phyloP scores from a whole-genome alignment of 441 rosid genomes.

The Corymbia calophylla region DNA sequence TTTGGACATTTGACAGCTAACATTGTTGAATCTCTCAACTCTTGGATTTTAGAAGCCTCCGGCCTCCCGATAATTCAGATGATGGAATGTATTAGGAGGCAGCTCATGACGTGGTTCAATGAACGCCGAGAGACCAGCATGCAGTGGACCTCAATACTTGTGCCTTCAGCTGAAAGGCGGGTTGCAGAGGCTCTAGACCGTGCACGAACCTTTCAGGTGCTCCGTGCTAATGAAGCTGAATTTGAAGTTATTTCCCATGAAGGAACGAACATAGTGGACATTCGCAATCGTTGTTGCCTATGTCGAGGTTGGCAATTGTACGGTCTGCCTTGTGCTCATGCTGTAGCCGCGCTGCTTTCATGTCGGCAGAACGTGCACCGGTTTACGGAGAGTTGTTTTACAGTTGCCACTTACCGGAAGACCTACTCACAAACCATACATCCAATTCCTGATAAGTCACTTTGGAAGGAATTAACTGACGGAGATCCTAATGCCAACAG shows the following conservation, averaged over 20 bases:
- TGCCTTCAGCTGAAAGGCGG: slow-evolving; percentile 83
- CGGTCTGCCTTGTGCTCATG: slow-evolving; percentile 95
- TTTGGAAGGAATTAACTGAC: slow-evolving; percentile 75
- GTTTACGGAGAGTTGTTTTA: slow-evolving; percentile 93
- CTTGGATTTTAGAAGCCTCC: slow-evolving; percentile 92
- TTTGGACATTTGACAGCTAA: slow-evolving; percentile 92
- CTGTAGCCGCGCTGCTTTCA: slow-evolving; percentile 92
- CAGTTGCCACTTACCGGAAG: slow-evolving; percentile 89
- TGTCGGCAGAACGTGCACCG: slow-evolving; percentile 98
- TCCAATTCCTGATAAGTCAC: slow-evolving; percentile 87
- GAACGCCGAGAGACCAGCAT: slow-evolving; percentile 86
- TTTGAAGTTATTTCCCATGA: slow-evolving; percentile 95
- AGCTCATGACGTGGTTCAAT: slow-evolving; percentile 95
- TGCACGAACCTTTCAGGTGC: slow-evolving; percentile 87
- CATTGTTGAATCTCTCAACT: slow-evolving; percentile 68
- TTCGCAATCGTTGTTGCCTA: slow-evolving; percentile 84
- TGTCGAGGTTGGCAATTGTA: slow-evolving; percentile 98
- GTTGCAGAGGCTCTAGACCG: slow-evolving; percentile 86
- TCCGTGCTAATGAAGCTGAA: slow-evolving; percentile 94
- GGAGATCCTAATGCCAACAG: slow-evolving; percentile 47
- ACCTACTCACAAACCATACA: slow-evolving; percentile 94
- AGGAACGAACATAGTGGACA: slow-evolving; percentile 86
- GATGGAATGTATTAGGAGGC: slow-evolving; percentile 97
- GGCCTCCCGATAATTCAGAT: slow-evolving; percentile 97
- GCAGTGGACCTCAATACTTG: slow-evolving; percentile 95